phyloP scores from a whole-genome alignment of 2,329 filamentous ascomycete genomes.

The Elsinoe australis region DNA sequence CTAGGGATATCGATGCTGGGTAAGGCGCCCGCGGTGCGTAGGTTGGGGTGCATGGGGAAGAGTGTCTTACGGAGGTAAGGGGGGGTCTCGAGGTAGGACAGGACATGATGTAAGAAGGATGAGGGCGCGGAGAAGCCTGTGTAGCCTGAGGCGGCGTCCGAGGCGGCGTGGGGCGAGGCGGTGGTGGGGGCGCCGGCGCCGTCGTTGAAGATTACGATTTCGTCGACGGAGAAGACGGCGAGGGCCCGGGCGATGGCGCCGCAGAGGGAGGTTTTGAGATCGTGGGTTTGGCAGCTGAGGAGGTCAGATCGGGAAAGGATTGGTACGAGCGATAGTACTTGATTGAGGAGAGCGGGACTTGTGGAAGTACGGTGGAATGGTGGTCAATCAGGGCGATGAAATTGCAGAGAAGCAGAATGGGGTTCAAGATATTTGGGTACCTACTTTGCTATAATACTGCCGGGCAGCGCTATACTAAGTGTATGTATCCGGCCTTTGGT shows the following conservation, averaged over 20 bases:
- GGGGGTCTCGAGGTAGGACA: slow-evolving; percentile 77
- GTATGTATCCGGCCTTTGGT: slow-evolving; percentile 61
- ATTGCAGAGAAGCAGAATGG: slow-evolving; percentile 13
- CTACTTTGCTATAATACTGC: slow-evolving; percentile 68
- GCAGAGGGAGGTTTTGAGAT: slow-evolving; percentile 65
- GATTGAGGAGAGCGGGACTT: too few species aligned
- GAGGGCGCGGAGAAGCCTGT: slow-evolving; percentile 68
- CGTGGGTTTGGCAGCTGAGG: slow-evolving; percentile 59
- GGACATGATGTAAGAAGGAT: slow-evolving; percentile 70
- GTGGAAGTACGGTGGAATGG: slow-evolving; percentile 12
- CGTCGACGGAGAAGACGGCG: slow-evolving; percentile 76
- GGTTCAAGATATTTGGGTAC: slow-evolving; percentile 24
- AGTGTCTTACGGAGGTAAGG: slow-evolving; percentile 69
- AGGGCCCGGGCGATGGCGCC: slow-evolving; percentile 73
- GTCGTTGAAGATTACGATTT: slow-evolving; percentile 76
- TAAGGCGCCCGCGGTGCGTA: slow-evolving; percentile 63
- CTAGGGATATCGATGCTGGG: slow-evolving; percentile 79
- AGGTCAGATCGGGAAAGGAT: not conserved
- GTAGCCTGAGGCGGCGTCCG: slow-evolving; percentile 40
- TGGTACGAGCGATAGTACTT: too few species aligned
- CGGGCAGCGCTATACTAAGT: slow-evolving; percentile 68
- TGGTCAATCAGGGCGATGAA: slow-evolving; percentile 5
- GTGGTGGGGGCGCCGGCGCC: slow-evolving; percentile 34
- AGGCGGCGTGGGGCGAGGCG: slow-evolving; percentile 21
- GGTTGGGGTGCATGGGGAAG: slow-evolving; percentile 71